Evolutionary conservation across 2,329 filamentous ascomycete genomes (phyloP), one percentile per base, ranked within the genome.

Genomic region (Aciculosporium take): DNA sequence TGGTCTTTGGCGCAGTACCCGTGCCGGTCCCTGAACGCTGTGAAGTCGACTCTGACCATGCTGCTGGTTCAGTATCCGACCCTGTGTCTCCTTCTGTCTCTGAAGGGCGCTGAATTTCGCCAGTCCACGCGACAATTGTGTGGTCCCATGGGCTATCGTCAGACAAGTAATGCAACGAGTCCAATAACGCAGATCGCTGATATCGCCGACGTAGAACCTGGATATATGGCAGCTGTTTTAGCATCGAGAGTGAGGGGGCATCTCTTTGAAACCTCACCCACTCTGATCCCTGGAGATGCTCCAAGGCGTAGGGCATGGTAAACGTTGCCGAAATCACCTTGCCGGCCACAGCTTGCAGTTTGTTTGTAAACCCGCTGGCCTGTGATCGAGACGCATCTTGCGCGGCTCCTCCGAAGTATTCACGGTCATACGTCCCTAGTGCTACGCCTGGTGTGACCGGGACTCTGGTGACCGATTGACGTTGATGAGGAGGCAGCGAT

Each of bases 111-210:
- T 37, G 72, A 42, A 88, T 80, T 59, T 95, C 89, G 39, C 89
- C 89, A 3, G 88, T 94, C 89, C 89, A 96, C 29, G 85, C 88
- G 39, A 96, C 83, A 3, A 94, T 73, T 1, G 81, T 89, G 63
- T 95, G 88, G 51, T 86, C 83, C 87, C 87, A 95, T 15, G 81
- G 78, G 2, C 80, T 79, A 33, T 81, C 70, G 8, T 86, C 91
- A 4, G 86, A 84, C 33, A 96, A 76, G 60, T 93, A 81, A 39
- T 79, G 75, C 56, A 95, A 86, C 7, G 86, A 87, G 58, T 94
- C 87, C 61, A 93, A 91, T 20, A 95, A 71, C 12, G 89, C 85
- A 7, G 89, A 94, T 40, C 87, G 89, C 39, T 88, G 87, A 45
- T 81, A 79, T 17, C 86, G 81, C 45, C 21, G 41, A 25, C 29